Conservation (phyloP, 176 grass and related monocot genomes). For the Calamus simplicifolius region DNA sequence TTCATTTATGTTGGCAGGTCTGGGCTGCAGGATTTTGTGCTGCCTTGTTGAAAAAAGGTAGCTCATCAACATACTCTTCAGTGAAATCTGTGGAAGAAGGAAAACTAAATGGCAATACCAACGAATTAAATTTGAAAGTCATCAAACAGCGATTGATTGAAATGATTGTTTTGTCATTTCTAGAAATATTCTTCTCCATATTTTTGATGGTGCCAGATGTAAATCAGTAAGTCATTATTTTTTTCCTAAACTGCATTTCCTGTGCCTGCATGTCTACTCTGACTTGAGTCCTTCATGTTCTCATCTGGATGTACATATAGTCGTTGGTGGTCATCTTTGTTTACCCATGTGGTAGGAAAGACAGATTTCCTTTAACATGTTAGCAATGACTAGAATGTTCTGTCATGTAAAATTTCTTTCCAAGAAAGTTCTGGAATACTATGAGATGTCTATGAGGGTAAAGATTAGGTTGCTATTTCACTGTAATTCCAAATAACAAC, state of each 20-base stretch:
- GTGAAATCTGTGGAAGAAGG: constrained; percentile 28
- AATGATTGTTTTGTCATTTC: constrained; percentile 56
- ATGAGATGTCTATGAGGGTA: too few relatives aligned
- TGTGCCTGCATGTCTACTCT: not conserved
- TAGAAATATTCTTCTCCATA: constrained; percentile 64
- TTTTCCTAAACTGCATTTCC: too few relatives aligned
- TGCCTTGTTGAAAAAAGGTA: constrained; percentile 71
- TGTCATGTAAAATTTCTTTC: too few relatives aligned
- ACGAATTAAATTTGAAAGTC: constrained; percentile 28
- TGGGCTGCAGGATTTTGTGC: constrained; percentile 98
- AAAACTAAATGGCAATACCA: constrained; percentile 31
- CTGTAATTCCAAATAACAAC: too few relatives aligned
- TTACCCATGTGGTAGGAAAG: too few relatives aligned
- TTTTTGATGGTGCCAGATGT: constrained; percentile 60
- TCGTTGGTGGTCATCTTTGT: too few relatives aligned
- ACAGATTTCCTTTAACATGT: too few relatives aligned
- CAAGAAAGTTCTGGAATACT: too few relatives aligned
- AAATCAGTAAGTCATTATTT: constrained; percentile 47
- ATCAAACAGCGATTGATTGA: constrained; percentile 41
- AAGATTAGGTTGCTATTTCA: too few relatives aligned
- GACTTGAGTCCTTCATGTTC: not conserved
- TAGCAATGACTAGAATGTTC: too few relatives aligned
- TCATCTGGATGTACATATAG: not conserved
- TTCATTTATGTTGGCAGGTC: constrained; percentile 41
- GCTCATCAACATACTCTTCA: constrained; percentile 36